A percentile compares a stretch with the other conserved stretches of the same genome.
Evolutionary conservation across 2,329 filamentous ascomycete species (phyloP).

Genomic region (Paecilomyces niveus): DNA sequence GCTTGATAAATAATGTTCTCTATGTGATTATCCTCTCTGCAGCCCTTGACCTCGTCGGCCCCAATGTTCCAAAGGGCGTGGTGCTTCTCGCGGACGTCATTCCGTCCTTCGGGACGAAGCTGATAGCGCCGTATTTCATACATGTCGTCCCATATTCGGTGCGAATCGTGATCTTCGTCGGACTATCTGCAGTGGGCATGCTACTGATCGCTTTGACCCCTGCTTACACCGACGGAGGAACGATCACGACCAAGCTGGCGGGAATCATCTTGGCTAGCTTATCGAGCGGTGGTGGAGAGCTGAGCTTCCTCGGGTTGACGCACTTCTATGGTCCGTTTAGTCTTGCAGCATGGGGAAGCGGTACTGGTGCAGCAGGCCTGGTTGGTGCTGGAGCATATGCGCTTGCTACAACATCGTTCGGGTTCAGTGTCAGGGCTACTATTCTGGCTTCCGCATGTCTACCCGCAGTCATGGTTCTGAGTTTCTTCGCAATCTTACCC

Average conservation of each 20-base stretch:
- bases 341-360: constrained; percentile 85
- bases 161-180: constrained; percentile 68
- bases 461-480: constrained; percentile 70
- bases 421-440: constrained; percentile 65
- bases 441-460: constrained; percentile 72
- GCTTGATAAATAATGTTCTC: constrained; percentile 92
- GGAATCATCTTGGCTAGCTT: constrained; percentile 82
- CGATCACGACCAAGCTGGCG: constrained; percentile 67
- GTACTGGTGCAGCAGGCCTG: constrained; percentile 82
- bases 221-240: constrained; percentile 44
- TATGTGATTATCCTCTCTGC: constrained; percentile 96
- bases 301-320: constrained; percentile 84
- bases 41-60: constrained; percentile 89
- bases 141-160: constrained; percentile 73
- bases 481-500: constrained; percentile 79
- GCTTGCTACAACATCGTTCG: constrained; percentile 71
- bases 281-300: constrained; percentile 77
- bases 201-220: constrained; percentile 78
- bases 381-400: constrained; percentile 85
- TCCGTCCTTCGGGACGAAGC: constrained; percentile 80
- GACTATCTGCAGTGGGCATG: constrained; percentile 77
- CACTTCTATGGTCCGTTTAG: constrained; percentile 88
- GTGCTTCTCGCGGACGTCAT: constrained; percentile 90
- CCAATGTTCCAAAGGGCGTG: constrained; percentile 76
- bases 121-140: constrained; percentile 89